phyloP scores from a whole-genome alignment of 106 monocot genomes.

The Dendrobium nobile region DNA sequence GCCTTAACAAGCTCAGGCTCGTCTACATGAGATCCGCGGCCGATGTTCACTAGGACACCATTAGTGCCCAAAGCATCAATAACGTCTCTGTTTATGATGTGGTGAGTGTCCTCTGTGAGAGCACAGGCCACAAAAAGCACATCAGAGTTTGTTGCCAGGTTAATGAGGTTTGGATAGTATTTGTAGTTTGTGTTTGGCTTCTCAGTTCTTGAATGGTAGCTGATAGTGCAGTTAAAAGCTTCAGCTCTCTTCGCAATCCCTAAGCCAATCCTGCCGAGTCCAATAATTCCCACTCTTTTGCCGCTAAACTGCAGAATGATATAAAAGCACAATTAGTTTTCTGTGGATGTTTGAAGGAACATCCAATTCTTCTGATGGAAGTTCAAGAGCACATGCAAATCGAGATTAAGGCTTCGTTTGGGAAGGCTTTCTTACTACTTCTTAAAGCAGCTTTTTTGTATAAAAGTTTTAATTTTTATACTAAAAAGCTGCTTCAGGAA shows the following conservation, averaged over 20 bases:
- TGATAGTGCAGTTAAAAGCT: conserved; percentile 68
- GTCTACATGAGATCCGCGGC: conserved; percentile 50
- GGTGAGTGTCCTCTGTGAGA: conserved; percentile 39
- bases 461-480: too few relatives aligned
- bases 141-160: conserved; percentile 38
- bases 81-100: conserved; percentile 46
- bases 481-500: too few relatives aligned
- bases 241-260: conserved; percentile 75
- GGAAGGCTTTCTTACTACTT: too few relatives aligned
- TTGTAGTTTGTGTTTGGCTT: conserved; percentile 43
- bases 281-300: conserved; percentile 68
- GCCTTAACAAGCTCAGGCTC: conserved; percentile 58
- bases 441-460: too few relatives aligned
- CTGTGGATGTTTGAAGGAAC: too few relatives aligned
- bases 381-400: too few relatives aligned
- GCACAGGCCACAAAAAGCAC: conserved; percentile 56
- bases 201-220: conserved; percentile 64
- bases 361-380: too few relatives aligned
- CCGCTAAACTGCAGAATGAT: conserved; percentile 67
- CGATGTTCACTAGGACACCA: conserved; percentile 64
- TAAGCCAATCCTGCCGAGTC: conserved; percentile 71
- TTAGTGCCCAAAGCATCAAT: conserved; percentile 45
- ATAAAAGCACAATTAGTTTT: too few relatives aligned
- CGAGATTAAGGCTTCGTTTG: too few relatives aligned
- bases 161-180: conserved; percentile 26